Evolutionary conservation across 192 early-diverging fungal genomes (phyloP), one percentile per base, ranked within the genome.

Genomic region (Mortierella hygrophila): DNA sequence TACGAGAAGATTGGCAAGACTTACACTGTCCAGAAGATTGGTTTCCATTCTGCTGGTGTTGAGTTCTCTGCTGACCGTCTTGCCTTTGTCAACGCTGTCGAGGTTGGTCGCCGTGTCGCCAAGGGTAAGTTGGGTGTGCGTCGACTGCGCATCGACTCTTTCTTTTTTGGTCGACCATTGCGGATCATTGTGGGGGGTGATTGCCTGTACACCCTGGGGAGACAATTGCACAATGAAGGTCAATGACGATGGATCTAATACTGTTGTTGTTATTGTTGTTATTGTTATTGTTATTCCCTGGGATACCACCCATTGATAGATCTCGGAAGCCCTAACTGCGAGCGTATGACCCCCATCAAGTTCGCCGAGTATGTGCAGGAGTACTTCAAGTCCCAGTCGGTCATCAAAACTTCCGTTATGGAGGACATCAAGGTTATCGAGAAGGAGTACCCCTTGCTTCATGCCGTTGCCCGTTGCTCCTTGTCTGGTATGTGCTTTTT

Each of bases 321-420:
- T 89, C 93, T 97, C 74, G 96, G 96, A 75, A 94, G 94, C 69
- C 94, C 94, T 68, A 96, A 95, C 85, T 94, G 96, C 26, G 96
- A 97, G 83, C 92, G 95, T n/a, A 96, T 97, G 95, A 93, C 96
- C 15, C 97, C 97, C 21, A 90, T 93, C 77, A 91, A 89, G 35
- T 94, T 95, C 74, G 93, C 94, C 6, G 90, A 93, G 71, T 94
- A 94, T 79, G 92, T 97, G 60, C 85, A 91, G 29, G 68, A 38
- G n/a, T 90, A 92, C n/a, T 95, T 96, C 78, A 89, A 92, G 57
- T 81, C 79, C 42, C 63, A 91, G 23, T 81, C 89, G 0, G 89
- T 86, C 11, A 89, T 97, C 44, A 90, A 92, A 57, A 82, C 94
- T 37, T 89, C 92, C 23, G 91, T 96, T 40, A 88, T 94, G 78